These are phyloP conservation scores for Beauveria medogensis DNA, from an alignment of 2,329 filamentous ascomycete species.

Conservation along the genomic window DNA sequence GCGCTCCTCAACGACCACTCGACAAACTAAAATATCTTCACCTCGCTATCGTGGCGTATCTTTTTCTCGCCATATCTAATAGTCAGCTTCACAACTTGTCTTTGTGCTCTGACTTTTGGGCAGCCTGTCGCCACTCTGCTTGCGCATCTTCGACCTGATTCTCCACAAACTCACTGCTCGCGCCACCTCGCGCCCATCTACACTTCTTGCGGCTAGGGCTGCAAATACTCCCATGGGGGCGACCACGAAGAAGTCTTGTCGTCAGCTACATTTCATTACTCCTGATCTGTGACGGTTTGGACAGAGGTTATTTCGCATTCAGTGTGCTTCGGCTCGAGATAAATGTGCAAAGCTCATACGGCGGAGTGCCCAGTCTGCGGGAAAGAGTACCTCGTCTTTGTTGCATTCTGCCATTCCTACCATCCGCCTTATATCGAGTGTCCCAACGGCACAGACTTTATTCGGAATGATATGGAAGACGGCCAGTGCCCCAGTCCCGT, in stretches of 20 bases:
- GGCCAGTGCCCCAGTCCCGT: conserved; percentile 50
- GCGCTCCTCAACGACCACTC: neutral
- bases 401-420: conserved; percentile 46
- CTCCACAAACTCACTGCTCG: neutral
- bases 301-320: neutral
- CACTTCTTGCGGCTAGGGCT: neutral
- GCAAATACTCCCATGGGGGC: neutral
- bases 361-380: conserved; percentile 51
- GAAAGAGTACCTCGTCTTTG: conserved; percentile 50
- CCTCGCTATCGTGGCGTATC: neutral
- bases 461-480: conserved; percentile 40
- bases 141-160: neutral
- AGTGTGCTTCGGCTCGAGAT: conserved; percentile 20
- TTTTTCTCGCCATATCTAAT: neutral
- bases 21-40: neutral
- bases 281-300: neutral
- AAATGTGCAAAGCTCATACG: conserved; percentile 54
- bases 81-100: neutral
- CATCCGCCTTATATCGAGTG: conserved; percentile 42
- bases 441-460: conserved; percentile 33
- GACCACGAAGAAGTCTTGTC: neutral
- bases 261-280: conserved; percentile 1
- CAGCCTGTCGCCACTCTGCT: neutral
- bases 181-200: neutral
- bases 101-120: neutral